Percentiles rank a stretch among this genome's conserved stretches.
These are phyloP conservation scores for Phytophthora podocarpi DNA, from an alignment of 352 stramenopile species.

Conservation along the genomic window DNA sequence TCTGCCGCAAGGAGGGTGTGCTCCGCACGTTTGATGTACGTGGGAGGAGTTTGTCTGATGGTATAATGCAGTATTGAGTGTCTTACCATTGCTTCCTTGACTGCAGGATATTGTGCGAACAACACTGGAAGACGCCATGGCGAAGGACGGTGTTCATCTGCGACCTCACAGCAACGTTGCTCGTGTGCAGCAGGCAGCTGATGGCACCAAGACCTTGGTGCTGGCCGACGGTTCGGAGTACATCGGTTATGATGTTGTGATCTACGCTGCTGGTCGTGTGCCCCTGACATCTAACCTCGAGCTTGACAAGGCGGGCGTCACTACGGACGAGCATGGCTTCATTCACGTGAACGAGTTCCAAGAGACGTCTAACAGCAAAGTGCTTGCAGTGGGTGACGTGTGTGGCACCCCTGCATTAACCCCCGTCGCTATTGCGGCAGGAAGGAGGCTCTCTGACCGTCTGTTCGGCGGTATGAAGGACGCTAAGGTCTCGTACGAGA, in stretches of 20 bases:
- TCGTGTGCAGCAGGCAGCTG: constrained; percentile 39
- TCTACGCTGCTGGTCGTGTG: constrained; percentile 84
- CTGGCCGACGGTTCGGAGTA: constrained; percentile 47
- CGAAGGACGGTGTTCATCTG: constrained; percentile 56
- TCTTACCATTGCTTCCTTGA: constrained; percentile 1
- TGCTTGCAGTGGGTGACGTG: constrained; percentile 85
- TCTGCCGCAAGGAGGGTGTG: constrained; percentile 87
- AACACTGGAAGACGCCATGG: constrained; percentile 65
- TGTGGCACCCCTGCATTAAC: constrained; percentile 76
- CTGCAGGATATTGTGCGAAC: constrained; percentile 48
- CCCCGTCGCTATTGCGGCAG: constrained; percentile 87
- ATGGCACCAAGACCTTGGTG: constrained; percentile 66
- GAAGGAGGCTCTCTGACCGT: constrained; percentile 81
- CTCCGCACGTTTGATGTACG: constrained; percentile 90
- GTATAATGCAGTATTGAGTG: not conserved
- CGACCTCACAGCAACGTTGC: constrained; percentile 52
- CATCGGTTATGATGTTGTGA: constrained; percentile 77
- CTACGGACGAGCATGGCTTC: constrained; percentile 64
- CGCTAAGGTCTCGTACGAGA: constrained; percentile 86
- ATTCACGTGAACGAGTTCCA: constrained; percentile 91
- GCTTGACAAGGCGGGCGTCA: constrained; percentile 72
- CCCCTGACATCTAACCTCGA: constrained; percentile 60
- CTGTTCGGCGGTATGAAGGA: constrained; percentile 79
- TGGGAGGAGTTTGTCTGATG: not conserved
- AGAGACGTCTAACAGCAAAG: constrained; percentile 83